These are phyloP conservation scores for Bruguiera sexangula DNA, from an alignment of 345 rosid genomes.

Conservation along the genomic window DNA sequence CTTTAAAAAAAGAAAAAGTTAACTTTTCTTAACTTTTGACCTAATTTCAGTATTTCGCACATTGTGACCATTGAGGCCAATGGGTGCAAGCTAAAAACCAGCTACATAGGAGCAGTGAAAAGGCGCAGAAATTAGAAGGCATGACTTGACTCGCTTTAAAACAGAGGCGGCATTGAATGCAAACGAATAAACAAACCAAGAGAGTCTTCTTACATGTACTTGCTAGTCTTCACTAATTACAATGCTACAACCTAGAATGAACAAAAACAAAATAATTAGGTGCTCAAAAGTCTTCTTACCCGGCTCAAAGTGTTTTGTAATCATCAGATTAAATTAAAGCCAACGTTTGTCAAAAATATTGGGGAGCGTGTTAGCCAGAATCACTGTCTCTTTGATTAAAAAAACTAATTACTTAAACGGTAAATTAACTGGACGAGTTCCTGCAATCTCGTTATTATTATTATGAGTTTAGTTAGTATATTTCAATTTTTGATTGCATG, in stretches of 20 bases:
- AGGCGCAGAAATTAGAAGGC: background rate
- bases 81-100: too few relatives aligned
- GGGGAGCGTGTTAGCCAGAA: background rate
- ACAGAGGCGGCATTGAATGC: constrained; percentile 4
- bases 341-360: background rate
- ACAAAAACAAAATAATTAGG: constrained; percentile 8
- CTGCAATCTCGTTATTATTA: too few relatives aligned
- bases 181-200: constrained; percentile 28
- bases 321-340: background rate
- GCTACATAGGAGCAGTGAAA: background rate
- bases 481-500: too few relatives aligned
- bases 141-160: constrained; percentile 17
- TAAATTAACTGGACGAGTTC: too few relatives aligned
- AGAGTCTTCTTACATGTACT: constrained; percentile 33
- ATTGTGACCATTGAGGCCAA: too few relatives aligned
- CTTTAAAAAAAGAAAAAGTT: too few relatives aligned
- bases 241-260: constrained; percentile 48
- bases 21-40: too few relatives aligned
- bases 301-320: background rate
- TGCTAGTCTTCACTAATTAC: constrained; percentile 52
- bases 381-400: too few relatives aligned
- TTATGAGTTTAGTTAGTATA: too few relatives aligned
- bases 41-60: too few relatives aligned
- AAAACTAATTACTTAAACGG: too few relatives aligned
- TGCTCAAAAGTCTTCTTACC: constrained; percentile 1